A percentile compares a stretch with the other conserved stretches of the same genome.
Evolutionary conservation across 345 rosid genomes (phyloP).

Genomic region (Rhodamnia rubescens): DNA sequence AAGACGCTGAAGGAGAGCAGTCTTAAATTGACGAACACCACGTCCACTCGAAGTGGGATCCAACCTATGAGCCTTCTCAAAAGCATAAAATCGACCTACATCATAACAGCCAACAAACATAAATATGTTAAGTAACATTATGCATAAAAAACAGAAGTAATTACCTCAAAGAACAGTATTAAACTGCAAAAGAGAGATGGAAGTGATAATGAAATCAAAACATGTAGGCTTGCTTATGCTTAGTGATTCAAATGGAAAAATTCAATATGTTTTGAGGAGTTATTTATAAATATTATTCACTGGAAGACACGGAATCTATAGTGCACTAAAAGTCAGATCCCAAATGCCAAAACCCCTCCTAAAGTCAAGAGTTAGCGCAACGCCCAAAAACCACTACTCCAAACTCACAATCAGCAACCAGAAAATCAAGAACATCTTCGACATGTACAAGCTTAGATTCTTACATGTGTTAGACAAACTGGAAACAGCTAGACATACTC

Average conservation of each 20-base stretch:
- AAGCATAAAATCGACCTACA: conserved; percentile 95
- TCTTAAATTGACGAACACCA: conserved; percentile 98
- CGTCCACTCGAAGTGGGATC: conserved; percentile 98
- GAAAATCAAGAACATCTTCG: background rate
- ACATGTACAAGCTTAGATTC: background rate
- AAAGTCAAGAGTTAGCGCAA: background rate
- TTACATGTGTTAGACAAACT: background rate
- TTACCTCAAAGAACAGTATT: background rate
- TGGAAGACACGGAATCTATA: background rate
- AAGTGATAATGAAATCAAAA: background rate
- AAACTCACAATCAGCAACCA: background rate
- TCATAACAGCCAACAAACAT: background rate
- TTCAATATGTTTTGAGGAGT: background rate
- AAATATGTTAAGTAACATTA: background rate
- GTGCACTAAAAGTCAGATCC: background rate
- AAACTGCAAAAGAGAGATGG: background rate
- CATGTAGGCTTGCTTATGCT: background rate
- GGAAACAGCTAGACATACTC: background rate
- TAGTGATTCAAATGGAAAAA: background rate
- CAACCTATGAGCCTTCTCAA: conserved; percentile 92
- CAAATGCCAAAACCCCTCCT: background rate
- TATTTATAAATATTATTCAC: background rate
- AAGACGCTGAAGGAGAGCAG: conserved; percentile 96
- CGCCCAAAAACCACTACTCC: background rate
- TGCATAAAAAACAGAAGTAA: background rate